Conservation (phyloP, 192 early-diverging fungal species). For the Martensiomyces pterosporus region DNA sequence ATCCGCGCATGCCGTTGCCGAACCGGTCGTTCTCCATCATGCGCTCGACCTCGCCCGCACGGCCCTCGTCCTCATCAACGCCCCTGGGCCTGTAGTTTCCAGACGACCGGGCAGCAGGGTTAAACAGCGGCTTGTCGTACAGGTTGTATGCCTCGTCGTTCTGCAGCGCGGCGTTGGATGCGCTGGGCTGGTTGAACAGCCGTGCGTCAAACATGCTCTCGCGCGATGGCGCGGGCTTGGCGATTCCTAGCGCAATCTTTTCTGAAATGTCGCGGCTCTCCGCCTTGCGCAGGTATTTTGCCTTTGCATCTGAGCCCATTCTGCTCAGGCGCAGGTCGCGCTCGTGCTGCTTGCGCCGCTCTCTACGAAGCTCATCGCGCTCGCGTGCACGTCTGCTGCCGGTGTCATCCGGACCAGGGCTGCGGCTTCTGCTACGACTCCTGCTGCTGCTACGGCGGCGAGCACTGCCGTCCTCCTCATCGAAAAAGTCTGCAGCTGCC, state of each 20-base stretch:
- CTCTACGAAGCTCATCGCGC: constrained; percentile 83
- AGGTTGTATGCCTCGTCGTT: constrained; percentile 89
- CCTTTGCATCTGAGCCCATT: constrained; percentile 85
- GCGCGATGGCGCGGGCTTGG: constrained; percentile 81
- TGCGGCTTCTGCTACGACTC: constrained; percentile 15
- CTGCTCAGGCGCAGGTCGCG: constrained; percentile 80
- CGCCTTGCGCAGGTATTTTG: constrained; percentile 56
- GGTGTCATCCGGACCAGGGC: constrained; percentile 1
- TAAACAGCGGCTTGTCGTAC: constrained; percentile 96
- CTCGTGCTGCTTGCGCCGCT: constrained; percentile 80
- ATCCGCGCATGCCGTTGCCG: constrained; percentile 57
- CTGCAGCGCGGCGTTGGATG: constrained; percentile 81
- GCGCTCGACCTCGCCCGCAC: constrained; percentile 52
- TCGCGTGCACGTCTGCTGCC: constrained; percentile 54
- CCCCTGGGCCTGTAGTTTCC: constrained; percentile 80
- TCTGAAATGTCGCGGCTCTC: constrained; percentile 95
- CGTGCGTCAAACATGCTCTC: constrained; percentile 94
- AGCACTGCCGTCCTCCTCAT: constrained; percentile 19
- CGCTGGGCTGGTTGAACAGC: constrained; percentile 89
- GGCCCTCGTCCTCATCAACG: constrained; percentile 56
- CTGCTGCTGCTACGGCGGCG: constrained; percentile 13
- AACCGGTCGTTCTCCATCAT: constrained; percentile 68
- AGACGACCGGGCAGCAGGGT: constrained; percentile 53
- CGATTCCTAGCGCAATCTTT: constrained; percentile 95
- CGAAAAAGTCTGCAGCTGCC: constrained; percentile 27